Evolutionary conservation across 495 filamentous ascomycete species (phyloP).

Genomic region (Pyronema omphalodes): DNA sequence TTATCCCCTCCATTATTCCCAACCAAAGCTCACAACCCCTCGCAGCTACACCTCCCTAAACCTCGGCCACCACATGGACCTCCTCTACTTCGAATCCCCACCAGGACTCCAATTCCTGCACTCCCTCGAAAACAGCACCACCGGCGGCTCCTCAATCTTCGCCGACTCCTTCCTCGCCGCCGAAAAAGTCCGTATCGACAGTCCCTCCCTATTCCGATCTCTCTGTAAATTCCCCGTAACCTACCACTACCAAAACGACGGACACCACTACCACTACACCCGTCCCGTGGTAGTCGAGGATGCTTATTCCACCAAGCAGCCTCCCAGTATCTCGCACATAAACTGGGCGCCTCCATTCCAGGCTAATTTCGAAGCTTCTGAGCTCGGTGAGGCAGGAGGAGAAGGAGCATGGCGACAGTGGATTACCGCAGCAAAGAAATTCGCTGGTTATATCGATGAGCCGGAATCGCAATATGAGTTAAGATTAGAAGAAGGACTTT

Average conservation of each 20-base stretch:
- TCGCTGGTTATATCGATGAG: constrained; percentile 32
- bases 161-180: constrained; percentile 50
- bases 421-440: constrained; percentile 26
- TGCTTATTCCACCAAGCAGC: constrained; percentile 5
- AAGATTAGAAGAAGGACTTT: constrained; percentile 58
- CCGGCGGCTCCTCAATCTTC: constrained; percentile 70
- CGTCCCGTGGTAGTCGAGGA: constrained; percentile 37
- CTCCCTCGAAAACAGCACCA: constrained; percentile 54
- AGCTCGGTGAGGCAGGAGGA: not conserved
- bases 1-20: not conserved
- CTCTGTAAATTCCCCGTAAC: constrained; percentile 32
- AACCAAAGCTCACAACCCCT: not conserved
- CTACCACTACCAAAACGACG: constrained; percentile 55
- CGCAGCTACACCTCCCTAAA: constrained; percentile 49
- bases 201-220: constrained; percentile 19
- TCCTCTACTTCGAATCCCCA: constrained; percentile 65
- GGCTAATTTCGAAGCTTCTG: constrained; percentile 28
- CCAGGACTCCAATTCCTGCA: constrained; percentile 74
- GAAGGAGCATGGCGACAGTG: constrained; percentile 7
- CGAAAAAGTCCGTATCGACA: constrained; percentile 24
- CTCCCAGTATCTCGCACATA: constrained; percentile 26
- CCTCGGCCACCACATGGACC: constrained; percentile 79
- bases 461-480: constrained; percentile 41
- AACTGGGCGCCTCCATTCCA: constrained; percentile 64
- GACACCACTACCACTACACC: constrained; percentile 37